Conservation (phyloP, 495 filamentous ascomycete genomes). For the Xylaria longipes region DNA sequence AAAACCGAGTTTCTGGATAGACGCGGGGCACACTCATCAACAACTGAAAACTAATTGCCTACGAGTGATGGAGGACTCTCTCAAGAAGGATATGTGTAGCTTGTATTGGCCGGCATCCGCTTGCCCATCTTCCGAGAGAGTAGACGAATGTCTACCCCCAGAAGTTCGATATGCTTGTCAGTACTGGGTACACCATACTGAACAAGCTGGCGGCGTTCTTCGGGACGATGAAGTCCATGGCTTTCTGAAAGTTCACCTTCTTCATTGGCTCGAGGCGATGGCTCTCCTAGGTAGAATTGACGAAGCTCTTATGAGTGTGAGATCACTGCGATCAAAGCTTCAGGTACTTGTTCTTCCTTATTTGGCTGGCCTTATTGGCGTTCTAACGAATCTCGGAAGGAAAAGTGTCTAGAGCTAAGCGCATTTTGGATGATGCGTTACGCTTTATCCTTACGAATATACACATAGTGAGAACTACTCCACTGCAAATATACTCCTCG, state of each 20-base stretch:
- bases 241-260: not conserved
- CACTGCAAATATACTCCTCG: not conserved
- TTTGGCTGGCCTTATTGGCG: not conserved
- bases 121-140: not conserved
- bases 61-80: not conserved
- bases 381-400: not conserved
- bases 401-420: not conserved
- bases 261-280: not conserved
- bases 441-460: not conserved
- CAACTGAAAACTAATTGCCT: not conserved
- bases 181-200: not conserved
- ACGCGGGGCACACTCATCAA: not conserved
- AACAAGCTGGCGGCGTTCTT: not conserved
- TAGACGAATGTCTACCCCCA: not conserved
- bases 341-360: not conserved
- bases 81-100: not conserved
- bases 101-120: not conserved
- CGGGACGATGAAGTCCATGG: not conserved
- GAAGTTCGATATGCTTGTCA: conserved; percentile 2
- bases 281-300: not conserved
- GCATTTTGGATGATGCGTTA: not conserved
- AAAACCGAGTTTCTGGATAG: not conserved
- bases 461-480: not conserved
- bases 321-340: not conserved
- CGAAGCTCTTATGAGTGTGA: not conserved